phyloP scores from a whole-genome alignment of 495 filamentous ascomycete species.

The Parathielavia appendiculata region DNA sequence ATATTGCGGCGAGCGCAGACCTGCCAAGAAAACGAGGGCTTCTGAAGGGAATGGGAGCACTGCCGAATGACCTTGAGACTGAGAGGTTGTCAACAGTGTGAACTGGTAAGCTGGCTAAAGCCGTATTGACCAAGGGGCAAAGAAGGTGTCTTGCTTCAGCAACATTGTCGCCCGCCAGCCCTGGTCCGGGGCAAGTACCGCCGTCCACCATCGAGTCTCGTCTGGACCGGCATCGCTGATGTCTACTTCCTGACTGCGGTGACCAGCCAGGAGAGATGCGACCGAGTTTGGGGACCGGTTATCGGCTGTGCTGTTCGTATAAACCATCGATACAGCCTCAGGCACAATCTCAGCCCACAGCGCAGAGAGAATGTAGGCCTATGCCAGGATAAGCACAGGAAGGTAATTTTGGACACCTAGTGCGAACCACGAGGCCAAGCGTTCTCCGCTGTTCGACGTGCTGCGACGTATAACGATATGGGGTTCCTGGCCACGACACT shows the following conservation, averaged over 20 bases:
- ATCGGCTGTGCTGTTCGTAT: constrained; percentile 16
- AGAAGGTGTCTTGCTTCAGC: constrained; percentile 6
- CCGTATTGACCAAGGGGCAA: neutral
- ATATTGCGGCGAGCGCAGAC: neutral
- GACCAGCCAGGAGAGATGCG: neutral
- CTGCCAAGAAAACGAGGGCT: neutral
- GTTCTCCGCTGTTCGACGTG: neutral
- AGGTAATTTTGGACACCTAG: constrained; percentile 11
- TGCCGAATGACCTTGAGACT: neutral
- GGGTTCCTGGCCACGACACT: neutral
- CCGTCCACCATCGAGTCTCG: constrained; percentile 34
- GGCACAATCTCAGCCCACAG: constrained; percentile 21
- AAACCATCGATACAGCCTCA: constrained; percentile 6
- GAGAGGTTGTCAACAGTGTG: neutral
- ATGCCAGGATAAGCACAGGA: constrained; percentile 17
- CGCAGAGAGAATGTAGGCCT: constrained; percentile 24
- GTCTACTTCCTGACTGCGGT: constrained; percentile 15
- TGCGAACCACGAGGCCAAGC: constrained; percentile 5
- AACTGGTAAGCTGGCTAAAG: neutral
- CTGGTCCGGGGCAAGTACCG: constrained; percentile 28
- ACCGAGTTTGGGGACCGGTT: neutral
- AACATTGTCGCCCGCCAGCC: constrained; percentile 29
- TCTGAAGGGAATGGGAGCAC: neutral
- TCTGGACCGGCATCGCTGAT: constrained; percentile 27
- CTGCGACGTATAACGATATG: neutral